Conservation (phyloP, 257 asterid genomes). For the Solanum bulbocastanum region DNA sequence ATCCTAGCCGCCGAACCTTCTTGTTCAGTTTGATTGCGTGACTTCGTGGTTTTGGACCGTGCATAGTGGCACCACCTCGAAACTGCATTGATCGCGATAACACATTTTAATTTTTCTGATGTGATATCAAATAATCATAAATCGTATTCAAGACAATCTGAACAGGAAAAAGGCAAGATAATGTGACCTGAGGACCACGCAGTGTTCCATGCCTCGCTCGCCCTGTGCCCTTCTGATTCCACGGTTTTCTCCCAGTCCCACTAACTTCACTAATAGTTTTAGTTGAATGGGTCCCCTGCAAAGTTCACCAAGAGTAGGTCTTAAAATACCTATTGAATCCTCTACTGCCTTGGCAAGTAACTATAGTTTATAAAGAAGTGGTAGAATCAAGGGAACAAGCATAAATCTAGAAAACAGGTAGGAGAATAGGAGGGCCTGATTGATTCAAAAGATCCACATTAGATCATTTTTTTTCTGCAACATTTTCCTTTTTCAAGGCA, state of each 20-base stretch:
- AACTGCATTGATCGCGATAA: constrained; percentile 36
- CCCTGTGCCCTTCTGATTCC: constrained; percentile 85
- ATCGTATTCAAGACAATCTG: background rate
- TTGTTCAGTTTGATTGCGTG: constrained; percentile 86
- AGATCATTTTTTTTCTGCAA: background rate
- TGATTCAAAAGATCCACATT: background rate
- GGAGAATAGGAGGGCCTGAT: background rate
- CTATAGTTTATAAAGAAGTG: background rate
- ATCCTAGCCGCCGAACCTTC: constrained; percentile 84
- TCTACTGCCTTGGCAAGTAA: background rate
- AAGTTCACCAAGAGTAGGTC: background rate
- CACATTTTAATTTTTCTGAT: background rate
- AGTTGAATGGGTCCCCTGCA: constrained; percentile 91
- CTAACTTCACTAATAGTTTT: constrained; percentile 91
- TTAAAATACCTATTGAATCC: background rate
- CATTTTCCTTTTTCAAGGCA: background rate
- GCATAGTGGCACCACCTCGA: constrained; percentile 84
- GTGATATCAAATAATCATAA: background rate
- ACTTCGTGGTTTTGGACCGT: constrained; percentile 96
- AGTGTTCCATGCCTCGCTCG: constrained; percentile 87
- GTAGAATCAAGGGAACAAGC: background rate
- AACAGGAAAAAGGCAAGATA: background rate
- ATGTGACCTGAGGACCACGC: constrained; percentile 74
- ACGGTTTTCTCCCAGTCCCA: constrained; percentile 94
- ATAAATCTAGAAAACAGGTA: background rate